A percentile compares a stretch with the other conserved stretches of the same genome.
Evolutionary conservation across 148 eudicot genomes (phyloP).

Genomic region (Selenicereus undatus): DNA sequence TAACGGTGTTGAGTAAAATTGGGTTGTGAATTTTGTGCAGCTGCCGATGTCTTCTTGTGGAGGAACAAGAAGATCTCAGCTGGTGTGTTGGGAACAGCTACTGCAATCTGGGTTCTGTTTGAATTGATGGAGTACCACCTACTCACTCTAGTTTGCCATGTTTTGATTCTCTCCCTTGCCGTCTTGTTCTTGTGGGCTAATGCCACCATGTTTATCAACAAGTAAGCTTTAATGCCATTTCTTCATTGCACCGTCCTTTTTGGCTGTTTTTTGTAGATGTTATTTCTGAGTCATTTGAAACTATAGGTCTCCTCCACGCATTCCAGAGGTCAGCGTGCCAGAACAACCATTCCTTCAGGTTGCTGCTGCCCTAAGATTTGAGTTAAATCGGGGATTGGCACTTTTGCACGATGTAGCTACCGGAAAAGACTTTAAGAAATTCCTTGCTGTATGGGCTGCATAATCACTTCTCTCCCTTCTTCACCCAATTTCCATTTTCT

Average conservation of each 20-base stretch:
- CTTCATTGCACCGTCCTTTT: neutral
- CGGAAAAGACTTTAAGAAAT: slow-evolving; percentile 60
- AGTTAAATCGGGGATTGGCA: slow-evolving; percentile 43
- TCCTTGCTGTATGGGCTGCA: slow-evolving; percentile 44
- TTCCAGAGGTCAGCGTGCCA: slow-evolving; percentile 54
- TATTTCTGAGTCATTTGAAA: slow-evolving; percentile 15
- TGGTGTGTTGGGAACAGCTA: slow-evolving; percentile 62
- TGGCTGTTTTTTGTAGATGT: slow-evolving; percentile 26
- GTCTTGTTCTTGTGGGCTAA: slow-evolving; percentile 75
- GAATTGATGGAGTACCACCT: slow-evolving; percentile 75
- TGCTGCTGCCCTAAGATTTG: slow-evolving; percentile 38
- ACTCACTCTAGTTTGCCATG: slow-evolving; percentile 71
- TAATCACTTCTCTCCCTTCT: neutral
- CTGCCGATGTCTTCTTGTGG: slow-evolving; percentile 93
- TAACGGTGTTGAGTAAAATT: neutral
- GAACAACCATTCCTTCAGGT: slow-evolving; percentile 41
- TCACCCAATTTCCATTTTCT: neutral
- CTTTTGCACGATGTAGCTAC: slow-evolving; percentile 45
- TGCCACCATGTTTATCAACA: slow-evolving; percentile 53
- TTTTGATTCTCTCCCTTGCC: slow-evolving; percentile 57
- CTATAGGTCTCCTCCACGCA: slow-evolving; percentile 44
- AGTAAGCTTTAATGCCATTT: slow-evolving; percentile 20
- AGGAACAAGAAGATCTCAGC: slow-evolving; percentile 96
- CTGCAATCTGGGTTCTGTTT: slow-evolving; percentile 78
- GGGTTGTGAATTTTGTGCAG: slow-evolving; percentile 34